phyloP scores from a whole-genome alignment of 495 filamentous ascomycete genomes.

The Trichoderma reesei region DNA sequence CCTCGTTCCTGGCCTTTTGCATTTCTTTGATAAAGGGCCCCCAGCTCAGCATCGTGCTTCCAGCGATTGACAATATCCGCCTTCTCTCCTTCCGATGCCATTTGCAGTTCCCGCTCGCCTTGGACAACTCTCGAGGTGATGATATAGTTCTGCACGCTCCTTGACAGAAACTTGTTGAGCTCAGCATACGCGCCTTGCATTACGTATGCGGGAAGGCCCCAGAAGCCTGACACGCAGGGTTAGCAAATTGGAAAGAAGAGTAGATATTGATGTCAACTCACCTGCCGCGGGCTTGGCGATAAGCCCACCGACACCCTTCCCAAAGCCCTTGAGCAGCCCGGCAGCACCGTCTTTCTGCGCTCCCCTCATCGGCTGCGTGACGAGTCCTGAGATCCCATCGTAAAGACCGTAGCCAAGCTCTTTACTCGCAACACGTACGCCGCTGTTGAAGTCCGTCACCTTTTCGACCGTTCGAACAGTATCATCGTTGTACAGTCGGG shows the following conservation, averaged over 20 bases:
- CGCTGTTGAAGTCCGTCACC: constrained; percentile 59
- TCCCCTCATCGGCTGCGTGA: constrained; percentile 59
- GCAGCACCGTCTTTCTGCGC: constrained; percentile 56
- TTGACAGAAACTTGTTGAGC: constrained; percentile 52
- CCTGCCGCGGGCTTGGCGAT: constrained; percentile 62
- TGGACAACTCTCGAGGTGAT: constrained; percentile 61
- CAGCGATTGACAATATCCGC: constrained; percentile 49
- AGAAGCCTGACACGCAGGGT: constrained; percentile 32
- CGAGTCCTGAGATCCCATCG: constrained; percentile 61
- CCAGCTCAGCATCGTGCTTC: constrained; percentile 45
- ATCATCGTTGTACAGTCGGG: constrained; percentile 67
- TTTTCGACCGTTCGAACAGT: constrained; percentile 59
- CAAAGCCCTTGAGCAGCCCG: constrained; percentile 66
- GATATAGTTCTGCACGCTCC: constrained; percentile 59
- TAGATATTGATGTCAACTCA: constrained; percentile 23
- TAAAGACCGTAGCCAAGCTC: constrained; percentile 59
- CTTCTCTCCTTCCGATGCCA: constrained; percentile 41
- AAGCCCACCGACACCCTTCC: constrained; percentile 63
- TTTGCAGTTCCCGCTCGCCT: constrained; percentile 52
- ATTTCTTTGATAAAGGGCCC: constrained; percentile 24
- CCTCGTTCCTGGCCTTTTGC: background rate
- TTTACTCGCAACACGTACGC: constrained; percentile 54
- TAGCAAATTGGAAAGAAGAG: constrained; percentile 14
- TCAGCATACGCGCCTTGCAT: constrained; percentile 69
- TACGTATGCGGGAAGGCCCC: constrained; percentile 60